Percentiles rank a stretch among this genome's conserved stretches.
These are phyloP conservation scores for Cutaneotrichosporon curvatum DNA, from an alignment of 1,284 basidiomycete genomes.

Conservation along the genomic window DNA sequence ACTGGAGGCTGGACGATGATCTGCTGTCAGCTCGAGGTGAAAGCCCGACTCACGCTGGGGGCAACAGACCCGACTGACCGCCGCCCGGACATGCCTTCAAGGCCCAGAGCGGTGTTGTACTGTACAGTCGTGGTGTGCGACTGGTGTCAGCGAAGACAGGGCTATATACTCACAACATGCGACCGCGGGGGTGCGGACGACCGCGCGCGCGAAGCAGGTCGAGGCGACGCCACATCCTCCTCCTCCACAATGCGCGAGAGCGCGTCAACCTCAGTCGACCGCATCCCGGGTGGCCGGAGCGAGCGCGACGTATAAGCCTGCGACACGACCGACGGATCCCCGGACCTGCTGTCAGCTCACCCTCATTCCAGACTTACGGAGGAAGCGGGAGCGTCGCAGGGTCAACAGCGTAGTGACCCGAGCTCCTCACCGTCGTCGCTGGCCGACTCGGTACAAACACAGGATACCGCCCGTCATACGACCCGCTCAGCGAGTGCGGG, in stretches of 20 bases:
- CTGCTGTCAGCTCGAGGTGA: not conserved
- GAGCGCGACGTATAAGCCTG: not conserved
- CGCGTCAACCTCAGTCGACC: not conserved
- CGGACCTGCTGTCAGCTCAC: not conserved
- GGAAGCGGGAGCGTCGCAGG: too few species aligned
- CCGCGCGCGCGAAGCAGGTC: not conserved
- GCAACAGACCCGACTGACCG: not conserved
- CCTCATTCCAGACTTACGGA: not conserved
- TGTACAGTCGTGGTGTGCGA: not conserved
- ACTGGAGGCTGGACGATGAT: conserved; percentile 19
- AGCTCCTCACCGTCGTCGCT: not conserved
- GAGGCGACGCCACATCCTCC: not conserved
- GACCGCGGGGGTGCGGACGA: not conserved
- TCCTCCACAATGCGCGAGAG: not conserved
- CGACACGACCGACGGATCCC: not conserved
- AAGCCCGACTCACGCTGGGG: not conserved
- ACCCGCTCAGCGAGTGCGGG: too few species aligned
- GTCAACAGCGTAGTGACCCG: too few species aligned
- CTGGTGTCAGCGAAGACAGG: not conserved
- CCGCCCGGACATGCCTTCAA: not conserved
- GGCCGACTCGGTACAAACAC: not conserved
- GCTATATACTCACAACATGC: too few species aligned
- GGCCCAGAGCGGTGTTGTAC: not conserved
- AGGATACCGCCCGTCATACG: too few species aligned
- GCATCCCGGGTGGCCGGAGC: not conserved